Base-by-base conservation (phyloP, 371 early-diverging fungal genomes). In the Mucor mucedo region DNA sequence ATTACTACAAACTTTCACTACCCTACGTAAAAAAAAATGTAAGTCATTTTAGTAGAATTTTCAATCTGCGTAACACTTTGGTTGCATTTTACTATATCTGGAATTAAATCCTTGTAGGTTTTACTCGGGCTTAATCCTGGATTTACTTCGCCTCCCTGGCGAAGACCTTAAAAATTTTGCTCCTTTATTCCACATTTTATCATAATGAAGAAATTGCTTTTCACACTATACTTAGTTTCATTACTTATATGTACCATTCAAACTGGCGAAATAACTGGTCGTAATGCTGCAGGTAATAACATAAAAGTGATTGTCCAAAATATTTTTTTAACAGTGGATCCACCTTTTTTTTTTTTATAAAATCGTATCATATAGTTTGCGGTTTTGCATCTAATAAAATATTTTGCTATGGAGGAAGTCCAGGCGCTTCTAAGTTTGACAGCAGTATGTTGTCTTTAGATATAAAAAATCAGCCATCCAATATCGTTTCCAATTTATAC, bases 331-430 rank as follows among this genome's bases (percentile, higher is more conserved):
- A 21, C 8, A 5, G 21, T 21, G 1, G 21, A 21, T 21, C 21
- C 21, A 21, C 21, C 1, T 21, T 21, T 44, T 44, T 44, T n/a
- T n/a, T 44, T n/a, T 3, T n/a, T 14, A 14, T 14, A 13, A 14
- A 44, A 44, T n/a, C 5, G 16, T 21, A 21, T 21, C 21, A 21
- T 21, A 47, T 21, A 47, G 47, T 21, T 47, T 47, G 47, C 5
- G 47, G 27, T 9, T 47, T 21, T 8, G 4, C 21, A 47, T n/a
- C 47, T 4, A 21, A 47, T 21, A 47, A 47, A 47, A 27, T 47
- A 7, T 4, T 21, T 47, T 47, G 47, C 47, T 47, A 47, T 47
- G 47, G 47, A 47, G 47, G 47, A 21, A 47, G 47, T 47, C 27
- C 47, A 21, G 5, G 21, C 21, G 21, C 16, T 21, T n/a, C 3